A percentile compares a stretch with the other conserved stretches of the same genome.
Conservation (phyloP, 2,329 filamentous ascomycete species). For the Bimuria novae-zelandiae region DNA sequence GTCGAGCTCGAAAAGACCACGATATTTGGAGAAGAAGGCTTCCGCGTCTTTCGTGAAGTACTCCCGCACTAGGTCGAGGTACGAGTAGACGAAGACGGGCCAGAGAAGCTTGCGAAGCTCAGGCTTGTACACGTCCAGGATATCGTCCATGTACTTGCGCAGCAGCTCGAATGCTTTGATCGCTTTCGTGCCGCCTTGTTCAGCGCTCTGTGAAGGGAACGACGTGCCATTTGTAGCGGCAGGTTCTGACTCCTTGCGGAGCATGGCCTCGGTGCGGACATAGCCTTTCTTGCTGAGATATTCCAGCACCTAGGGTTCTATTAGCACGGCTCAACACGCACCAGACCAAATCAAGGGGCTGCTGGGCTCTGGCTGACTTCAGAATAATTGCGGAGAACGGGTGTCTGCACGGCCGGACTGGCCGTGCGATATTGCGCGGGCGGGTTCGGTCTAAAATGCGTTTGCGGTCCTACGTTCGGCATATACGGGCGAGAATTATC, state of each 20-base stretch:
- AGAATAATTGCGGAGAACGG: background rate
- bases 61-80: slow-evolving; percentile 75
- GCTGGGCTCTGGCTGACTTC: slow-evolving; percentile 1
- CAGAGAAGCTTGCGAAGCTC: slow-evolving; percentile 87
- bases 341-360: background rate
- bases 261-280: slow-evolving; percentile 86
- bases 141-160: slow-evolving; percentile 85
- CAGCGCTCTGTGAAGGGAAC: slow-evolving; percentile 67
- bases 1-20: slow-evolving; percentile 71
- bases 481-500: background rate
- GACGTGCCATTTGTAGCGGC: slow-evolving; percentile 84
- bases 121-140: slow-evolving; percentile 88
- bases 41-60: slow-evolving; percentile 74
- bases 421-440: too few species aligned
- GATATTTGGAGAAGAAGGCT: slow-evolving; percentile 72
- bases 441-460: background rate
- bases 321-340: slow-evolving; percentile 11
- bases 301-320: slow-evolving; percentile 74
- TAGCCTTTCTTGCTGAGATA: slow-evolving; percentile 97
- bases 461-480: background rate
- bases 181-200: slow-evolving; percentile 76
- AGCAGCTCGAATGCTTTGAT: slow-evolving; percentile 73
- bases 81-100: slow-evolving; percentile 94
- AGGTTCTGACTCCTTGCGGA: slow-evolving; percentile 86
- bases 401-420: background rate